phyloP scores from a whole-genome alignment of 2,329 filamentous ascomycete genomes.

The Penicillium sp. region DNA sequence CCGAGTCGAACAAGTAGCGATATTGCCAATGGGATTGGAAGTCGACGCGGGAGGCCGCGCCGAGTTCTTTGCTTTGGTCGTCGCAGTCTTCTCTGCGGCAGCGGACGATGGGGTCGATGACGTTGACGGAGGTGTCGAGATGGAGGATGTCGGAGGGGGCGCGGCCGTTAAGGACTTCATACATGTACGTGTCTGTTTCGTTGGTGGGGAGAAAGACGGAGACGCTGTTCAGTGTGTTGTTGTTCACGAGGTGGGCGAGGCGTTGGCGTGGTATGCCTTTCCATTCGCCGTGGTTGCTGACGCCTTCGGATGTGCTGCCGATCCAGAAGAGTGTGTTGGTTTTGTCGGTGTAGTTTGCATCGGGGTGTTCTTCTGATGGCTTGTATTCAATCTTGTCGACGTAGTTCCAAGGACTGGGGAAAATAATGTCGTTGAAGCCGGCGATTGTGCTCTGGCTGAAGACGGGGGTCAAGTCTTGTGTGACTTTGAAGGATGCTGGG shows the following conservation, averaged over 20 bases:
- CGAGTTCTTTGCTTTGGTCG: constrained; percentile 47
- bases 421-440: constrained; percentile 67
- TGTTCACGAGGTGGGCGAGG: constrained; percentile 58
- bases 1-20: constrained; percentile 63
- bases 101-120: constrained; percentile 52
- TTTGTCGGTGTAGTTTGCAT: constrained; percentile 53
- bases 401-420: constrained; percentile 58
- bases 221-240: constrained; percentile 46
- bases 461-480: constrained; percentile 59
- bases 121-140: constrained; percentile 52
- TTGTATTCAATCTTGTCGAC: constrained; percentile 48
- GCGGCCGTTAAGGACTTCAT: constrained; percentile 41
- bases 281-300: constrained; percentile 49
- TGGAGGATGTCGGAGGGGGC: constrained; percentile 39
- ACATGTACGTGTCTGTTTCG: too few species aligned
- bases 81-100: constrained; percentile 51
- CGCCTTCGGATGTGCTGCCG: constrained; percentile 53
- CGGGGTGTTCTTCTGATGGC: constrained; percentile 45
- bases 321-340: constrained; percentile 64
- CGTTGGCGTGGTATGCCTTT: constrained; percentile 62
- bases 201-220: constrained; percentile 50
- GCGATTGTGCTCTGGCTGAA: constrained; percentile 67
- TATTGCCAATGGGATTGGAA: constrained; percentile 55
- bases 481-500: constrained; percentile 53
- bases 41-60: constrained; percentile 38